A percentile compares a stretch with the other conserved stretches of the same genome.
Evolutionary conservation across 495 filamentous ascomycete species (phyloP).

Genomic region (Penicillium silybi): DNA sequence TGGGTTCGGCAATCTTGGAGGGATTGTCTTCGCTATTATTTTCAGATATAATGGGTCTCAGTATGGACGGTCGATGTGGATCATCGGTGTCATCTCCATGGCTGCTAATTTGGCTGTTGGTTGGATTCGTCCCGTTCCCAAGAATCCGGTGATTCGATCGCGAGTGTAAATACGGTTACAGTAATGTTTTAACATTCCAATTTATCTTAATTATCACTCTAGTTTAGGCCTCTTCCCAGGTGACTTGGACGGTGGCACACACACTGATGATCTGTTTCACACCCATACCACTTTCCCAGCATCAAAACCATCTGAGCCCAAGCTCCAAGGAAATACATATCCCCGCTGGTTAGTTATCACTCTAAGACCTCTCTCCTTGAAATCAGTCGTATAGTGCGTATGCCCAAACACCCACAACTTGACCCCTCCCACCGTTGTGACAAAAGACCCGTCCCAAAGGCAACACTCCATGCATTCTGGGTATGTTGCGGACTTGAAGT

Average conservation of each 20-base stretch:
- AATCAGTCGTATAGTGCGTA: constrained; percentile 47
- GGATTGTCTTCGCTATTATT: constrained; percentile 80
- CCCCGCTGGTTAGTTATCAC: constrained; percentile 54
- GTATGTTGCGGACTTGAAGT: constrained; percentile 42
- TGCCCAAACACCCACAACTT: constrained; percentile 53
- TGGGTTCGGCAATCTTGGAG: constrained; percentile 77
- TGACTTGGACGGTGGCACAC: no score
- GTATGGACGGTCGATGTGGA: constrained; percentile 72
- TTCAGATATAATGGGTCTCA: constrained; percentile 69
- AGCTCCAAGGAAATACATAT: constrained; percentile 35
- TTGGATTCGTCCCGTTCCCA: constrained; percentile 71
- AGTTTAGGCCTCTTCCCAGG: no score
- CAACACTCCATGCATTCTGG: constrained; percentile 37
- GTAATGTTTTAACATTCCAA: background rate
- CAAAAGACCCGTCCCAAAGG: constrained; percentile 52
- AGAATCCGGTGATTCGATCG: constrained; percentile 15
- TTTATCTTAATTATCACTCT: background rate
- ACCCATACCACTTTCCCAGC: constrained; percentile 20
- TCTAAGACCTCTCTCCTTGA: constrained; percentile 31
- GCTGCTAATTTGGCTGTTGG: constrained; percentile 59
- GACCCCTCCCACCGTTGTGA: constrained; percentile 13
- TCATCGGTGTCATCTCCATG: constrained; percentile 74
- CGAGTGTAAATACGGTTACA: background rate
- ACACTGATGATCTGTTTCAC: no score
- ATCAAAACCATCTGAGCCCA: constrained; percentile 11